Evolutionary conservation across 495 filamentous ascomycete species (phyloP), one percentile per base, ranked within the genome.

Genomic region (Lasiosphaeriaceae sp.): DNA sequence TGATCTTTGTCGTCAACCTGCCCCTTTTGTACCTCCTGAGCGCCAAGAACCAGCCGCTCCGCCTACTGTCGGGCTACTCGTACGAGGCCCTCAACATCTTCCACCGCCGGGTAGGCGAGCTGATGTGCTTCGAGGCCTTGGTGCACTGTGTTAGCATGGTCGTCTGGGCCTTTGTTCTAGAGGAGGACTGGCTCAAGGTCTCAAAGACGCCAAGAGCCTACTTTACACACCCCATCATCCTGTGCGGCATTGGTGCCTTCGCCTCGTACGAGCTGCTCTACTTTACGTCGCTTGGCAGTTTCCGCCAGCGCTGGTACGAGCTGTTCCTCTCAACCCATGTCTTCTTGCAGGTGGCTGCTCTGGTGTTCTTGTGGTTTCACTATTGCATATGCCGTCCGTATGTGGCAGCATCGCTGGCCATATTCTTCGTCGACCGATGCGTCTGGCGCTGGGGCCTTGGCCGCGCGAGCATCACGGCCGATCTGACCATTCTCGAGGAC

Each of bases 41-140:
- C 3, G 82, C 84, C 51, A 88, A 87, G 63, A 87, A 83, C 59
- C 81, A 83, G 47, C 84, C 83, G 0, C 57, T 87, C 11, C 79
- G 77, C 24, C 56, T 76, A 1, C 66, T 86, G 14, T 86, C 84
- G 0, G 83, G 84, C 11, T 77, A 76, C 54, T 85, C 83, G 0
- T 87, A 87, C 63, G 83, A 86, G 66, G 75, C 77, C 6, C 73
- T 87, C 43, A 87, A 86, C 59, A 80, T 86, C 19, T 75, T 86
- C 54, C 83, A 87, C 63, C 77, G 71, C 31, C 49, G 59, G 16
- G 50, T 61, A 3, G 70, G 63, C 21, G 59, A 62, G 58, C 51
- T 64, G 16, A 45, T 64, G 31, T 60, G 75, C 34, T 62, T 84
- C 17, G 60, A 55, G 7, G 60, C 68, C n/a, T 47, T 50, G 0